Evolutionary conservation across 2,329 filamentous ascomycete genomes (phyloP), one percentile per base, ranked within the genome.

Genomic region (Hypocrella siamensis): DNA sequence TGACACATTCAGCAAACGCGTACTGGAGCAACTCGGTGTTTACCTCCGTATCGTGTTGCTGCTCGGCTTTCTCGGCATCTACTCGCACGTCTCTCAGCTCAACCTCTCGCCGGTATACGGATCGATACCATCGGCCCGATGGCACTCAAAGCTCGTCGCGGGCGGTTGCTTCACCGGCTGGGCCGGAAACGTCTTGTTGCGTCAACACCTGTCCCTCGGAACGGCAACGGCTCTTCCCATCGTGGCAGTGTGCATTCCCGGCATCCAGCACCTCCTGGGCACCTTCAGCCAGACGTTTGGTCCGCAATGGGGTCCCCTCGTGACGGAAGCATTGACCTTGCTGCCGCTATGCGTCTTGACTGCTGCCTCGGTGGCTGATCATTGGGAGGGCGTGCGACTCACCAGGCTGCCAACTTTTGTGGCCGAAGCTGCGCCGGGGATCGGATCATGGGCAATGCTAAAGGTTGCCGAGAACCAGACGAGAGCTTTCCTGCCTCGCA

Each of bases 31-130:
- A 38, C 41, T 44, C 19, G 40, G 50, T 30, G 40, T 63, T 36
- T 65, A 65, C 37, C 43, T 52, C 21, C 40, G 42, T 38, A 42
- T 43, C 8, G 28, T 42, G 18, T 28, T 48, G 19, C 40, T 58
- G 14, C 41, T 60, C 9, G 36, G 32, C 22, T 40, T 58, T 19
- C 42, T 56, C 28, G 80, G 75, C 28, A 49, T 76, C 26, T 74
- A 69, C 37, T 76, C 79, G 29, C 73, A 75, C 39, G 69, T 79
- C 35, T 88, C 81, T 1, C 73, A 83, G 48, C 63, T 85, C 39
- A 76, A 71, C 25, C 63, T 96, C 21, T 81, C 84, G 15, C 90
- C 90, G 2, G 79, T 92, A 9, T 96, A 92, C 54, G 90, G 90
- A 32, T 75, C 77, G 12, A 81, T 93, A 24, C 81, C 88, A 2